phyloP scores from a whole-genome alignment of 1,284 basidiomycete genomes.

The Cryptococcus sp. region DNA sequence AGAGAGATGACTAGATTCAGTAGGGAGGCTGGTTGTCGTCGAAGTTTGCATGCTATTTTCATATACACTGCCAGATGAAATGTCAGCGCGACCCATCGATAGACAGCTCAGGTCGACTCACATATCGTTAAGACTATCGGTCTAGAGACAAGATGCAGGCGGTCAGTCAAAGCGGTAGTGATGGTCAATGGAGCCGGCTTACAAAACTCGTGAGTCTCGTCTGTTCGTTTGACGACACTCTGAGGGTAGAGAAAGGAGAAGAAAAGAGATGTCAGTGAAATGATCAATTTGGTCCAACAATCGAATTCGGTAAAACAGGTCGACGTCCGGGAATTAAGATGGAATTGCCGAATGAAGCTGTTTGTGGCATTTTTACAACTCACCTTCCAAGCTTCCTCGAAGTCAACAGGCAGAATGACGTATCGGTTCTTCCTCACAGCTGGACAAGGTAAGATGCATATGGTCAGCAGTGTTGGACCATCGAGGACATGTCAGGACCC shows the following conservation, averaged over 20 bases:
- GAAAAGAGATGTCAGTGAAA: constrained; percentile 29
- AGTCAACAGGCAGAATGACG: constrained; percentile 94
- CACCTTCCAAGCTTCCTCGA: constrained; percentile 98
- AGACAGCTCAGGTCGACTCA: constrained; percentile 5
- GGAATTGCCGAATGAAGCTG: constrained; percentile 6
- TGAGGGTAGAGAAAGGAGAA: constrained; percentile 50
- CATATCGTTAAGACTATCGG: constrained; percentile 28
- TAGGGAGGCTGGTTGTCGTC: neutral
- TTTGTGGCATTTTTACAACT: constrained; percentile 51
- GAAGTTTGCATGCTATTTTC: neutral
- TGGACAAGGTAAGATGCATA: constrained; percentile 42
- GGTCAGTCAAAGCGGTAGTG: constrained; percentile 12
- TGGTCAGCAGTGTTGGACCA: neutral
- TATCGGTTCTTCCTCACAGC: constrained; percentile 98
- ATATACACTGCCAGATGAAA: constrained; percentile 13
- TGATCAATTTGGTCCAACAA: neutral
- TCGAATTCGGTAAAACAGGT: constrained; percentile 10
- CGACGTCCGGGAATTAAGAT: neutral
- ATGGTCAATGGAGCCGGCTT: constrained; percentile 47
- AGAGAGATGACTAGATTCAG: neutral
- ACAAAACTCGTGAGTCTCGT: constrained; percentile 97
- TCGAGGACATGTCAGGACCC: constrained; percentile 18
- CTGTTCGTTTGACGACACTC: constrained; percentile 82
- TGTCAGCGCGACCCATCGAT: neutral
- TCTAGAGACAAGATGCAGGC: constrained; percentile 22